Conservation (phyloP, 306 rosid species). For the Prinsepia uniflora region DNA sequence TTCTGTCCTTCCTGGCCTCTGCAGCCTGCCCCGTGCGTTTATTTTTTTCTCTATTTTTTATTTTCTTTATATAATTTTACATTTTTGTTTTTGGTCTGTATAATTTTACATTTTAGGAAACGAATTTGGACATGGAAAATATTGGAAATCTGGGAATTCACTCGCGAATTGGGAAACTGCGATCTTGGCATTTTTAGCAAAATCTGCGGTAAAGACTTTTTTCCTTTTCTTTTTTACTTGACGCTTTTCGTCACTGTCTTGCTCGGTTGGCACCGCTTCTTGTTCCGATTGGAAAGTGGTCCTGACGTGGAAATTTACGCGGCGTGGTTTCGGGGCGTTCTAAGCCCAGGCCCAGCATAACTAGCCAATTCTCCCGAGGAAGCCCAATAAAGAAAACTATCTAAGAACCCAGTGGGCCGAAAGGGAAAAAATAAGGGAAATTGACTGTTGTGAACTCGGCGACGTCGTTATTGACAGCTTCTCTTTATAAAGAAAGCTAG, state of each 20-base stretch:
- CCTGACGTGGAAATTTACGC: no score
- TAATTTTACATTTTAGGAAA: neutral
- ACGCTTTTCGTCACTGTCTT: neutral
- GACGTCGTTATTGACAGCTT: neutral
- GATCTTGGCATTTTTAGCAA: neutral
- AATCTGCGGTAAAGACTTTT: neutral
- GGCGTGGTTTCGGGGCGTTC: no score
- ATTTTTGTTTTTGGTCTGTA: no score
- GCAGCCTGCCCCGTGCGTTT: neutral
- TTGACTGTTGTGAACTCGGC: no score
- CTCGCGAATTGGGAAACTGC: neutral
- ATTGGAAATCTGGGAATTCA: neutral
- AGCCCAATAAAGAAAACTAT: no score
- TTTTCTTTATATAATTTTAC: neutral
- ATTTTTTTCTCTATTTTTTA: neutral
- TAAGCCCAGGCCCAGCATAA: no score
- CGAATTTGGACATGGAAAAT: neutral
- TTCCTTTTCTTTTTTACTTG: neutral
- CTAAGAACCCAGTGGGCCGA: no score
- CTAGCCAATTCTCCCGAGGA: no score
- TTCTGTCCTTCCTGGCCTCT: neutral
- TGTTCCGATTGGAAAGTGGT: neutral
- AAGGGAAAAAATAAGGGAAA: no score
- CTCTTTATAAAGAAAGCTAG: neutral
- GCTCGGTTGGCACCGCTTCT: neutral